Percentiles rank a stretch among this genome's conserved stretches.
These are phyloP conservation scores for Xerocomellus chrysenteron DNA, from an alignment of 768 basidiomycete species.

Conservation along the genomic window DNA sequence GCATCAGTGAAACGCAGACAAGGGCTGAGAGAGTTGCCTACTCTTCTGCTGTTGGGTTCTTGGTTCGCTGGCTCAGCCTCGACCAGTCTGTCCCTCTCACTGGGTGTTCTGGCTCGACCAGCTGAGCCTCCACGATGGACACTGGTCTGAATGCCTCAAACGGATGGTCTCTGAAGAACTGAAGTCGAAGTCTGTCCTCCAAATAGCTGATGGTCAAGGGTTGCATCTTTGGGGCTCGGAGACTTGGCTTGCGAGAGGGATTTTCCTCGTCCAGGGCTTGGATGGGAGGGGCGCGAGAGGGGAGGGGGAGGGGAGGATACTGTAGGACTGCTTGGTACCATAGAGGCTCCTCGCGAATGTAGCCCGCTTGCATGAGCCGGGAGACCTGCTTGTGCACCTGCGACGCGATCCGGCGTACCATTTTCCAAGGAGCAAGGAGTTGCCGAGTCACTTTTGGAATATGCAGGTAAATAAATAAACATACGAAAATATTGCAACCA, in stretches of 20 bases:
- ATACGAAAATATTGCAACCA: background rate
- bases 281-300: slow-evolving; percentile 64
- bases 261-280: slow-evolving; percentile 45
- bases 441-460: background rate
- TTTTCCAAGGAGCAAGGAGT: slow-evolving; percentile 22
- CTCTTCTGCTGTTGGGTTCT: slow-evolving; percentile 89
- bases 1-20: slow-evolving; percentile 8
- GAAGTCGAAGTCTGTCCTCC: slow-evolving; percentile 82
- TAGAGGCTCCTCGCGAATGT: slow-evolving; percentile 62
- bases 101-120: slow-evolving; percentile 54
- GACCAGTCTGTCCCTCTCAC: slow-evolving; percentile 69
- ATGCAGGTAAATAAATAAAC: background rate
- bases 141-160: slow-evolving; percentile 89
- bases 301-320: slow-evolving; percentile 85
- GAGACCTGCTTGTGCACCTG: slow-evolving; percentile 89
- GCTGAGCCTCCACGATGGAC: slow-evolving; percentile 69
- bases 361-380: slow-evolving; percentile 68
- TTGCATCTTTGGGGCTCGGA: slow-evolving; percentile 39
- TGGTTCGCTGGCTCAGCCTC: slow-evolving; percentile 74
- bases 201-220: slow-evolving; percentile 70
- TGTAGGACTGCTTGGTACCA: slow-evolving; percentile 87
- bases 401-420: slow-evolving; percentile 79
- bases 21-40: slow-evolving; percentile 40
- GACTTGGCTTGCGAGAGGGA: slow-evolving; percentile 21
- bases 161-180: slow-evolving; percentile 95